A percentile compares a stretch with the other conserved stretches of the same genome.
phyloP scores from a whole-genome alignment of 345 rosid species.

The Euphorbia lathyris region DNA sequence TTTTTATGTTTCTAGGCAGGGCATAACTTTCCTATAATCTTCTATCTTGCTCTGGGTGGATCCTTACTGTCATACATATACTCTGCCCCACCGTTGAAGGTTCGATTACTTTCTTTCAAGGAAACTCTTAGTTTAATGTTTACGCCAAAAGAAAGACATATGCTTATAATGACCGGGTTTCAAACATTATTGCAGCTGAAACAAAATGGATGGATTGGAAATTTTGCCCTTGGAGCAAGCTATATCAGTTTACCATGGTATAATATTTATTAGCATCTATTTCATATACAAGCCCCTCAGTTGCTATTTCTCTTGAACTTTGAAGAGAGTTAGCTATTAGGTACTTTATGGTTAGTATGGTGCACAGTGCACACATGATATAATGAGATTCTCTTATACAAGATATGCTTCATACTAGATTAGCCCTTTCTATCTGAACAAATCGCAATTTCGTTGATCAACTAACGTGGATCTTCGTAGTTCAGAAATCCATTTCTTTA shows the following conservation, averaged over 20 bases:
- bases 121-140: conserved; percentile 10
- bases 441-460: neutral
- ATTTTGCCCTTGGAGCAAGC: conserved; percentile 93
- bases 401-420: neutral
- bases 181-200: conserved; percentile 61
- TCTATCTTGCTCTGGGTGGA: conserved; percentile 95
- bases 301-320: neutral
- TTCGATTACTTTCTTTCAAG: conserved; percentile 25
- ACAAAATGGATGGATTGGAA: conserved; percentile 99
- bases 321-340: neutral
- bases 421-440: neutral
- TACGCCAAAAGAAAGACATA: conserved; percentile 6
- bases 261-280: conserved; percentile 6
- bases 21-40: conserved; percentile 65
- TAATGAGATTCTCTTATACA: neutral
- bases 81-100: conserved; percentile 99
- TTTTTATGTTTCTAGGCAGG: conserved; percentile 73
- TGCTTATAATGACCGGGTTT: conserved; percentile 20
- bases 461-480: neutral
- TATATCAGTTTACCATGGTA: conserved; percentile 98
- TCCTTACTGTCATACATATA: conserved; percentile 90
- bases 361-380: neutral
- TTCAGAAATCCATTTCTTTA: neutral
- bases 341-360: neutral
- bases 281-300: neutral